Conservation (phyloP, 2,329 filamentous ascomycete genomes). For the Diplodia sapinea region DNA sequence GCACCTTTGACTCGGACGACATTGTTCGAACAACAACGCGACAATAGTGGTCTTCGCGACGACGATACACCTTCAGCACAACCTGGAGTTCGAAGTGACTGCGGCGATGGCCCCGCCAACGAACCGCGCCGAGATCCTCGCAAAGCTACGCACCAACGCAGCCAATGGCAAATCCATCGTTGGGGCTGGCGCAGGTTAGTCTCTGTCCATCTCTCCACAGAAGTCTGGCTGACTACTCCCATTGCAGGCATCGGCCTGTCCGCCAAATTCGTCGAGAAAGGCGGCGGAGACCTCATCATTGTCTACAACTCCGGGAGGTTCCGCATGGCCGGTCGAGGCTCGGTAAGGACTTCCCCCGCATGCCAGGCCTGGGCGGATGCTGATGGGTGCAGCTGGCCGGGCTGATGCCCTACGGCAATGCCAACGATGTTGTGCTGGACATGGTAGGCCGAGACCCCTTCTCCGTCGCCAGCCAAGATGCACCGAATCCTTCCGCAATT, state of each 20-base stretch:
- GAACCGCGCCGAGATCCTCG: slow-evolving; percentile 62
- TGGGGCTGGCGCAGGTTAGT: slow-evolving; percentile 68
- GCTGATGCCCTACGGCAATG: slow-evolving; percentile 73
- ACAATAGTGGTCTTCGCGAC: background rate
- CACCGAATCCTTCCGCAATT: background rate
- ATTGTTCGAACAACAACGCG: slow-evolving; percentile 1
- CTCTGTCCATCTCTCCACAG: background rate
- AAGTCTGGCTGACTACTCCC: background rate
- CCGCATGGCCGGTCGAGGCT: slow-evolving; percentile 74
- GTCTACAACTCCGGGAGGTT: slow-evolving; percentile 76
- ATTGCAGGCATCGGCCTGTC: slow-evolving; percentile 68
- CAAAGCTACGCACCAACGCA: slow-evolving; percentile 60
- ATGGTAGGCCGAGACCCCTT: slow-evolving; percentile 57
- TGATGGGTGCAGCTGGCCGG: slow-evolving; percentile 59
- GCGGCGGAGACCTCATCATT: slow-evolving; percentile 72
- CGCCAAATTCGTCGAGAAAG: slow-evolving; percentile 72
- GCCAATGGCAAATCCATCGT: slow-evolving; percentile 64
- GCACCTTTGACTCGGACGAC: slow-evolving; percentile 12
- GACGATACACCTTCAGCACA: background rate
- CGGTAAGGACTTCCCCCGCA: slow-evolving; percentile 38
- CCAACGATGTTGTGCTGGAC: slow-evolving; percentile 71
- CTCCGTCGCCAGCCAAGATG: background rate
- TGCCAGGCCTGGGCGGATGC: background rate
- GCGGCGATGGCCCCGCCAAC: slow-evolving; percentile 63
- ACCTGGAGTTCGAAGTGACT: slow-evolving; percentile 21